These are phyloP conservation scores for Phallus indusiatus DNA, from an alignment of 768 basidiomycete genomes.

Conservation along the genomic window DNA sequence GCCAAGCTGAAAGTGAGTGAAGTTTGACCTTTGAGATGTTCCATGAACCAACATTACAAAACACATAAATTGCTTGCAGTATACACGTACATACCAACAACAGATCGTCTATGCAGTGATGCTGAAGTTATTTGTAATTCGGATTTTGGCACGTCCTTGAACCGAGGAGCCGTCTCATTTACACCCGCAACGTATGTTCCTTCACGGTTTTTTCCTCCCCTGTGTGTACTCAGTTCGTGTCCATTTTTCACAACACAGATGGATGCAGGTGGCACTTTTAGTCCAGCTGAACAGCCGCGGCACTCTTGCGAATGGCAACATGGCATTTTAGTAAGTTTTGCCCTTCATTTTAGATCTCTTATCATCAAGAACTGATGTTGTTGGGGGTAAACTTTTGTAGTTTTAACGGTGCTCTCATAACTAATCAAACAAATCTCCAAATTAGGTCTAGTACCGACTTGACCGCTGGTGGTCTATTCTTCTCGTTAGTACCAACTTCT, in stretches of 20 bases:
- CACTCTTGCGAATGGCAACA: slow-evolving; percentile 62
- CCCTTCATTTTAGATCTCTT: background rate
- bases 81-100: slow-evolving; percentile 69
- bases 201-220: background rate
- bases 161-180: slow-evolving; percentile 62
- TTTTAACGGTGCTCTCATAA: slow-evolving; percentile 58
- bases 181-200: slow-evolving; percentile 41
- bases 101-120: slow-evolving; percentile 43
- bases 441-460: slow-evolving; percentile 48
- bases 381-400: slow-evolving; percentile 22
- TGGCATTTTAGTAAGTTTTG: slow-evolving; percentile 53
- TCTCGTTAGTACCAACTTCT: slow-evolving; percentile 45
- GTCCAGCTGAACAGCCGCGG: slow-evolving; percentile 70
- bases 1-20: slow-evolving; percentile 59
- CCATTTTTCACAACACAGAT: too few relatives aligned
- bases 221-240: background rate
- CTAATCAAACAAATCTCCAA: slow-evolving; percentile 53
- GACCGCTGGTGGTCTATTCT: slow-evolving; percentile 59
- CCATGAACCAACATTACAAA: background rate
- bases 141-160: slow-evolving; percentile 65
- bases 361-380: background rate
- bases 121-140: slow-evolving; percentile 48
- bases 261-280: slow-evolving; percentile 64
- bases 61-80: slow-evolving; percentile 31
- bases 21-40: background rate